Evolutionary conservation across 2,329 filamentous ascomycete genomes (phyloP).

Genomic region (Colletotrichum abscissum): DNA sequence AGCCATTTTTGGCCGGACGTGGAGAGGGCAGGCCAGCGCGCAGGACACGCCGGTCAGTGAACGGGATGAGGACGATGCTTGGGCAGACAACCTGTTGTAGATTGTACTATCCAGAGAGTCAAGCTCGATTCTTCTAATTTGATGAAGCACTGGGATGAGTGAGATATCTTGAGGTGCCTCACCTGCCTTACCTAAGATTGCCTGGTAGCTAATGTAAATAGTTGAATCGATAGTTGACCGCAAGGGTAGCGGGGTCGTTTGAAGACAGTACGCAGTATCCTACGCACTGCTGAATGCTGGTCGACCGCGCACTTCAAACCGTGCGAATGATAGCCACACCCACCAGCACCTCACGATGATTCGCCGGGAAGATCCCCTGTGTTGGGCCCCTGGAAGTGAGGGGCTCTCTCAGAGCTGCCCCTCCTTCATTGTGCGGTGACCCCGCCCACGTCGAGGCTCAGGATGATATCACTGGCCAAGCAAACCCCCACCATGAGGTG

Average conservation of each 20-base stretch:
- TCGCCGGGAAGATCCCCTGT: background rate
- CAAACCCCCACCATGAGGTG: slow-evolving; percentile 18
- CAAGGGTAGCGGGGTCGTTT: background rate
- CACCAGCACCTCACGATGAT: background rate
- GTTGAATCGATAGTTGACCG: background rate
- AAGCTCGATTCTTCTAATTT: background rate
- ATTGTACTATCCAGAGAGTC: background rate
- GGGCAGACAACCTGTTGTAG: slow-evolving; percentile 36
- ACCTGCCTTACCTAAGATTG: background rate
- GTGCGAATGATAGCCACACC: background rate
- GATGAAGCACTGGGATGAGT: background rate
- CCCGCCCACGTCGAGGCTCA: slow-evolving; percentile 28
- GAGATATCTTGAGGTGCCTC: background rate
- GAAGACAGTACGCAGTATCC: background rate
- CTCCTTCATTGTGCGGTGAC: slow-evolving; percentile 11
- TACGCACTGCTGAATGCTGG: background rate
- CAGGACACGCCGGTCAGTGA: slow-evolving; percentile 33
- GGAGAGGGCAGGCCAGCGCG: slow-evolving; percentile 21
- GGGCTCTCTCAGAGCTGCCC: slow-evolving; percentile 27
- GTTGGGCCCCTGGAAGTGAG: slow-evolving; percentile 15
- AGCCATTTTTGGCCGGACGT: slow-evolving; percentile 67
- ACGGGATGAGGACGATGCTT: slow-evolving; percentile 31
- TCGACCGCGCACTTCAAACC: background rate
- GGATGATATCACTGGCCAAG: slow-evolving; percentile 34
- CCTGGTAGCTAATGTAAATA: background rate